Evolutionary conservation across 306 rosid genomes (phyloP).

Genomic region (Trifolium pratense): DNA sequence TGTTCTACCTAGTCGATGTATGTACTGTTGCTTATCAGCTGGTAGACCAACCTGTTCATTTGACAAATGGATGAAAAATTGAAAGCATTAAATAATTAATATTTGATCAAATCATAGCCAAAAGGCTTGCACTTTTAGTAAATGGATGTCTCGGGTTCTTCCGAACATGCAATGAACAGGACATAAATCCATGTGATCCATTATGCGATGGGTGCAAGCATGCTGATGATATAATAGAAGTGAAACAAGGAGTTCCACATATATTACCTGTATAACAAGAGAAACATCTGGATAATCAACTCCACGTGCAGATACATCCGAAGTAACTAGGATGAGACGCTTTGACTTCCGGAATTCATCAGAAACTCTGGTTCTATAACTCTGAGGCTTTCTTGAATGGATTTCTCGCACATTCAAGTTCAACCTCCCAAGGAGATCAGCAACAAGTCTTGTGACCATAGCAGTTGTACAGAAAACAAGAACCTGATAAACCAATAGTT

Average conservation of each 20-base stretch:
- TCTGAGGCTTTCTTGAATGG: slow-evolving; percentile 93
- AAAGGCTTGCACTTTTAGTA: neutral
- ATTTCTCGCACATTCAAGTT: slow-evolving; percentile 94
- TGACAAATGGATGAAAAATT: slow-evolving; percentile 15
- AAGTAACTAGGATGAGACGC: slow-evolving; percentile 87
- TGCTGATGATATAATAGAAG: neutral
- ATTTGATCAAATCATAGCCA: slow-evolving; percentile 6
- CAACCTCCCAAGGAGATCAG: slow-evolving; percentile 83
- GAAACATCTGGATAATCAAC: slow-evolving; percentile 97
- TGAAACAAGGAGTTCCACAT: slow-evolving; percentile 33
- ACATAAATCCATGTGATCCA: neutral
- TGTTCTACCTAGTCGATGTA: slow-evolving; percentile 93
- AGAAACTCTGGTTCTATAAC: slow-evolving; percentile 86
- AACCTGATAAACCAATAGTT: slow-evolving; percentile 61
- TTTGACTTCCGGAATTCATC: slow-evolving; percentile 95
- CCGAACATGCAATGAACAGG: neutral
- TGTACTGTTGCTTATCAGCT: slow-evolving; percentile 83
- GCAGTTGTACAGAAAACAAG: slow-evolving; percentile 99
- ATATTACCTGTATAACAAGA: slow-evolving; percentile 82
- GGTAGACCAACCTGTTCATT: slow-evolving; percentile 84
- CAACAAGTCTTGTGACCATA: slow-evolving; percentile 86
- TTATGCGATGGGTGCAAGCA: neutral
- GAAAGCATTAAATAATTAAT: neutral
- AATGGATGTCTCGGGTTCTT: neutral
- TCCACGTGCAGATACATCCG: slow-evolving; percentile 98